Conservation (phyloP, 352 stramenopile species). For the Thalassiosira hispida region DNA sequence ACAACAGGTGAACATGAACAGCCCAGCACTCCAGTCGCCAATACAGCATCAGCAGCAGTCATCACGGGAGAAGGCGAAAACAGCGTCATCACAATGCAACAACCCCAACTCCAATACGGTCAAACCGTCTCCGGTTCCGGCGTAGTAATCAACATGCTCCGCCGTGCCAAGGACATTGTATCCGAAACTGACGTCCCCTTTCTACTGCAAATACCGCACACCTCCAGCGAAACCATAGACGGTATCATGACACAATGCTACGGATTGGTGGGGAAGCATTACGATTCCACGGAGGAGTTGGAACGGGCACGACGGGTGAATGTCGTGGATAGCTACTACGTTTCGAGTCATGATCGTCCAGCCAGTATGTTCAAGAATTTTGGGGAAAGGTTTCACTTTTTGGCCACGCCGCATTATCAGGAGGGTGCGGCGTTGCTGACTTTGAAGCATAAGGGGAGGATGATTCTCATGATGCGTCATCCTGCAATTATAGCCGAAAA, state of each 20-base stretch:
- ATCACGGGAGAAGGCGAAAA: too few relatives aligned
- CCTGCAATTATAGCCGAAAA: constrained; percentile 34
- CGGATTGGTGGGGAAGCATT: constrained; percentile 23
- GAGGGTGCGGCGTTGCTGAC: constrained; percentile 36
- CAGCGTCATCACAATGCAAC: too few relatives aligned
- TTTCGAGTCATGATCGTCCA: constrained; percentile 29
- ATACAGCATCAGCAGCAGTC: too few relatives aligned
- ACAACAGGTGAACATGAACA: too few relatives aligned
- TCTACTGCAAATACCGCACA: constrained; percentile 33
- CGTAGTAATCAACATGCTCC: constrained; percentile 32
- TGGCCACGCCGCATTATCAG: constrained; percentile 45
- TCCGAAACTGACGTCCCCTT: constrained; percentile 35
- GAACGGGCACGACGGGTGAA: background rate
- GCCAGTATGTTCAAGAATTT: constrained; percentile 3
- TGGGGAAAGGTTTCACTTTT: constrained; percentile 38
- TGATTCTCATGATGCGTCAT: constrained; percentile 45
- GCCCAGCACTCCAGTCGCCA: too few relatives aligned
- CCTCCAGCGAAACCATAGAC: constrained; percentile 30
- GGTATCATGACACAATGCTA: constrained; percentile 49
- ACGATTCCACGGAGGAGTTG: constrained; percentile 13
- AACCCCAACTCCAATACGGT: too few relatives aligned
- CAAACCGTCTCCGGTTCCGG: too few relatives aligned
- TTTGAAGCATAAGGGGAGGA: constrained; percentile 32
- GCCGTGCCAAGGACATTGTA: constrained; percentile 35
- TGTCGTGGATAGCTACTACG: constrained; percentile 26